These are phyloP conservation scores for Gonapodya sp. DNA, from an alignment of 192 early-diverging fungal species.

Conservation along the genomic window DNA sequence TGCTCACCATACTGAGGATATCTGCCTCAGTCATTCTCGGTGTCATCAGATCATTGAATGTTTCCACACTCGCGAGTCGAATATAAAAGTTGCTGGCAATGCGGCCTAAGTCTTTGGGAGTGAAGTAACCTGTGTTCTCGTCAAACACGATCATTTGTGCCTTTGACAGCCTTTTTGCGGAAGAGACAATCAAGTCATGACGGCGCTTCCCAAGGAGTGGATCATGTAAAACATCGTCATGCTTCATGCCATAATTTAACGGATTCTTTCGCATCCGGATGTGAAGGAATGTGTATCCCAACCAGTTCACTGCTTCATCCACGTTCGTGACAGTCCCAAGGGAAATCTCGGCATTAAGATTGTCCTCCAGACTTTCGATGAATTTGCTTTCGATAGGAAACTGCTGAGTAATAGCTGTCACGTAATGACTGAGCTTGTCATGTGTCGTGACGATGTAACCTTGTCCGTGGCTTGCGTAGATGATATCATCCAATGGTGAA, in stretches of 20 bases:
- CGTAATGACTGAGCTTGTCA: slow-evolving; percentile 87
- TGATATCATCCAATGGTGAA: slow-evolving; percentile 83
- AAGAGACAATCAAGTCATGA: slow-evolving; percentile 65
- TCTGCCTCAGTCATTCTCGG: slow-evolving; percentile 91
- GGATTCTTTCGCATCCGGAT: slow-evolving; percentile 96
- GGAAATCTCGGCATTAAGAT: slow-evolving; percentile 94
- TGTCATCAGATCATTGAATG: slow-evolving; percentile 76
- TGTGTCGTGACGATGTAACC: slow-evolving; percentile 55
- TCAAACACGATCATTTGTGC: slow-evolving; percentile 94
- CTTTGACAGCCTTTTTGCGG: slow-evolving; percentile 63
- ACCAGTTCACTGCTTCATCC: slow-evolving; percentile 92
- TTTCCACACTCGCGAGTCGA: slow-evolving; percentile 73
- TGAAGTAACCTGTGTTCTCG: slow-evolving; percentile 68
- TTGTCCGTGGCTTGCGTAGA: slow-evolving; percentile 21
- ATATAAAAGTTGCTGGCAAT: slow-evolving; percentile 92
- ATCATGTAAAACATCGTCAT: slow-evolving; percentile 65
- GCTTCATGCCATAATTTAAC: slow-evolving; percentile 80
- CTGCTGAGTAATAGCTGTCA: slow-evolving; percentile 89
- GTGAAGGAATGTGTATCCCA: slow-evolving; percentile 93
- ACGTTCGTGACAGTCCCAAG: slow-evolving; percentile 92
- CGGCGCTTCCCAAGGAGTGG: slow-evolving; percentile 69
- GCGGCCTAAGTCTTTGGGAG: slow-evolving; percentile 83
- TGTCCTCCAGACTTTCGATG: slow-evolving; percentile 73
- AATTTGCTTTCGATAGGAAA: slow-evolving; percentile 95
- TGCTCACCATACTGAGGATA: slow-evolving; percentile 75